phyloP scores from a whole-genome alignment of 495 filamentous ascomycete species.

The Hypoxylon crocopeplum region DNA sequence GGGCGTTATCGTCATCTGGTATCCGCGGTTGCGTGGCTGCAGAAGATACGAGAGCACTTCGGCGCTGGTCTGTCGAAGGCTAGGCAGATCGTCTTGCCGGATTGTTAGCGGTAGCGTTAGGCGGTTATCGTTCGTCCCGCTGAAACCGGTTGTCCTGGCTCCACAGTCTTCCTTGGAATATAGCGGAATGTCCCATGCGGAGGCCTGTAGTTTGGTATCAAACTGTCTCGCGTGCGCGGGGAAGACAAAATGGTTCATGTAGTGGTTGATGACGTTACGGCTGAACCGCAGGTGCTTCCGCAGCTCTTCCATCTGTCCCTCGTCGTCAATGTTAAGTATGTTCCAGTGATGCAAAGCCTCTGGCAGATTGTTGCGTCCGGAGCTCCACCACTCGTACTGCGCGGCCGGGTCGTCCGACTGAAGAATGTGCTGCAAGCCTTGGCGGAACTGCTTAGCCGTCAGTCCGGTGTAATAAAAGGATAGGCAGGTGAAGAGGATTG shows the following conservation, averaged over 20 bases:
- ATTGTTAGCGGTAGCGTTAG: slow-evolving; percentile 58
- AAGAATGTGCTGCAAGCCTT: slow-evolving; percentile 48
- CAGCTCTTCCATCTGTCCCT: slow-evolving; percentile 51
- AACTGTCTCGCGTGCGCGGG: slow-evolving; percentile 60
- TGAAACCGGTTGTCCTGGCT: slow-evolving; percentile 58
- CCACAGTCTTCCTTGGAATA: slow-evolving; percentile 22
- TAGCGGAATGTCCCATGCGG: slow-evolving; percentile 61
- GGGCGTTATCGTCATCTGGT: slow-evolving; percentile 41
- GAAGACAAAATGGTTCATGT: slow-evolving; percentile 62
- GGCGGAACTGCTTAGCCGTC: slow-evolving; percentile 45
- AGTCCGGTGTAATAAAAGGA: slow-evolving; percentile 61
- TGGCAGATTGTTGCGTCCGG: slow-evolving; percentile 46
- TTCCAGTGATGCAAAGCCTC: slow-evolving; percentile 51
- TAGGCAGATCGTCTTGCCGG: slow-evolving; percentile 56
- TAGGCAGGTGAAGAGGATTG: slow-evolving; percentile 60
- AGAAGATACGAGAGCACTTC: slow-evolving; percentile 61
- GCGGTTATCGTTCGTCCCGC: slow-evolving; percentile 61
- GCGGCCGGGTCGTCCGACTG: slow-evolving; percentile 59
- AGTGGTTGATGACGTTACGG: slow-evolving; percentile 55
- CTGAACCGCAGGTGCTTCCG: slow-evolving; percentile 48
- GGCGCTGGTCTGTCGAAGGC: slow-evolving; percentile 57
- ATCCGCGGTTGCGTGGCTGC: slow-evolving; percentile 49
- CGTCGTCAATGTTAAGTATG: slow-evolving; percentile 59
- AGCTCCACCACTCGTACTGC: slow-evolving; percentile 57
- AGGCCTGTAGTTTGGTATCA: slow-evolving; percentile 58